Evolutionary conservation across 2,329 filamentous ascomycete species (phyloP).

Genomic region (Clonostachys rosea): DNA sequence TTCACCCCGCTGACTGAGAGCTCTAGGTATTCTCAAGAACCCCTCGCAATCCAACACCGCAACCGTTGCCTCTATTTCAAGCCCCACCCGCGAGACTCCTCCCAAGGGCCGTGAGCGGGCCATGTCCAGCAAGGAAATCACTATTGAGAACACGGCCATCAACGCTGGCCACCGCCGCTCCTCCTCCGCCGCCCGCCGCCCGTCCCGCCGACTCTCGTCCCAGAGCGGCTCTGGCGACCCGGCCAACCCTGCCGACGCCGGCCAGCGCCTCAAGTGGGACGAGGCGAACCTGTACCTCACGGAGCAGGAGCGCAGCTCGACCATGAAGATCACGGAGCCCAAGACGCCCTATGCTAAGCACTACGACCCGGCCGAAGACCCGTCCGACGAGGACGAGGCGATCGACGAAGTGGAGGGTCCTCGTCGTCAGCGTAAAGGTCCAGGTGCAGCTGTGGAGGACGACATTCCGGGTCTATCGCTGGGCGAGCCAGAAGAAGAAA

Average conservation of each 20-base stretch:
- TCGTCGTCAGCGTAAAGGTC: slow-evolving; percentile 19
- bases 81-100: slow-evolving; percentile 11
- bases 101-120: slow-evolving; percentile 31
- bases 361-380: slow-evolving; percentile 86
- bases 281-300: slow-evolving; percentile 97
- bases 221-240: slow-evolving; percentile 64
- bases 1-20: not conserved
- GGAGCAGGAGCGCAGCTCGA: slow-evolving; percentile 89
- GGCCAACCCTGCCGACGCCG: slow-evolving; percentile 35
- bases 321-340: slow-evolving; percentile 98
- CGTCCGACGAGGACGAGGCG: slow-evolving; percentile 73
- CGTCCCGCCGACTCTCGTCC: slow-evolving; percentile 37
- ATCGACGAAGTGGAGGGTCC: slow-evolving; percentile 14
- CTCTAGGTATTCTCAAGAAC: slow-evolving; percentile 88
- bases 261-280: slow-evolving; percentile 91
- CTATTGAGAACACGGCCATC: slow-evolving; percentile 87
- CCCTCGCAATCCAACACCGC: slow-evolving; percentile 52
- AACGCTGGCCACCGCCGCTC: slow-evolving; percentile 90
- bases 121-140: slow-evolving; percentile 76
- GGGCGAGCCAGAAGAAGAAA: slow-evolving; percentile 81
- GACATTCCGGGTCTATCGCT: slow-evolving; percentile 91
- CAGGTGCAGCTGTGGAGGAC: slow-evolving; percentile 45
- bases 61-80: not conserved
- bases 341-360: slow-evolving; percentile 95
- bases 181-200: slow-evolving; percentile 56